Evolutionary conservation across 192 early-diverging fungal species (phyloP).

Genomic region (Umbelopsis sp.): DNA sequence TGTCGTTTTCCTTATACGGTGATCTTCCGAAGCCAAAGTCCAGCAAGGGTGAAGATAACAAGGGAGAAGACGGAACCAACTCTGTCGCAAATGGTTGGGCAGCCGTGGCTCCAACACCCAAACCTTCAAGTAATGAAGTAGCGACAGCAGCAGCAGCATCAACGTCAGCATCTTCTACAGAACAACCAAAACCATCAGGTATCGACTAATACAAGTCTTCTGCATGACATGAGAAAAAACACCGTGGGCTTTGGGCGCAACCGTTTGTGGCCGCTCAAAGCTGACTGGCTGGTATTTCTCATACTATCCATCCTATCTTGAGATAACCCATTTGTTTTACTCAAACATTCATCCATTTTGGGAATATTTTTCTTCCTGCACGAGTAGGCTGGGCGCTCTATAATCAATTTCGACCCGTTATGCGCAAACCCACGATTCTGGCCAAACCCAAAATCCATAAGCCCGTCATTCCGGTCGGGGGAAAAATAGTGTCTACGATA

Average conservation of each 20-base stretch:
- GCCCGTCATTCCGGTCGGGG: slow-evolving; percentile 31
- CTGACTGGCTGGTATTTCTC: background rate
- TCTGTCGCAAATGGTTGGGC: slow-evolving; percentile 14
- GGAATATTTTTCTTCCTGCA: background rate
- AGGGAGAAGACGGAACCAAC: background rate
- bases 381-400: slow-evolving; percentile 36
- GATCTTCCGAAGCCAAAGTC: slow-evolving; percentile 24
- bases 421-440: slow-evolving; percentile 48
- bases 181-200: slow-evolving; percentile 22
- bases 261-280: too few relatives aligned
- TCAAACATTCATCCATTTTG: slow-evolving; percentile 5
- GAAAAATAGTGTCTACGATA: slow-evolving; percentile 32
- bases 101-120: slow-evolving; percentile 6
- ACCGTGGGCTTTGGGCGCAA: too few relatives aligned
- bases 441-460: slow-evolving; percentile 48
- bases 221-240: background rate
- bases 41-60: slow-evolving; percentile 7
- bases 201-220: background rate
- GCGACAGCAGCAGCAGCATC: background rate
- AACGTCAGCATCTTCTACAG: background rate
- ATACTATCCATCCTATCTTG: background rate
- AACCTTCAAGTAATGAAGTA: background rate
- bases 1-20: slow-evolving; percentile 32
- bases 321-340: background rate
- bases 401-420: slow-evolving; percentile 37